Conservation (phyloP, 768 basidiomycete genomes). For the Pleurotus ostreatus region DNA sequence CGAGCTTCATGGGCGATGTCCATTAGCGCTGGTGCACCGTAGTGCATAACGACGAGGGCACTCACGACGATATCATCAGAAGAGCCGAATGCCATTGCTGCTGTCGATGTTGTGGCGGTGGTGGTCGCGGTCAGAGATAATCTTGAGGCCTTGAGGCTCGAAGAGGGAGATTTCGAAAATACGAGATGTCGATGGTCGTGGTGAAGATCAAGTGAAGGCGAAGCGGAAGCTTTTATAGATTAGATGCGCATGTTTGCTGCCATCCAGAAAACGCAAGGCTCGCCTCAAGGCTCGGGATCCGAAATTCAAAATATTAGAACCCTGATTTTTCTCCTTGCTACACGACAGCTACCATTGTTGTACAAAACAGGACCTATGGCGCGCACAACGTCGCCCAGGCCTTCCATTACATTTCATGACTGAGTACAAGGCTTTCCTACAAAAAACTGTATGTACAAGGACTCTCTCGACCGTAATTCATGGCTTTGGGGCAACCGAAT, state of each 20-base stretch:
- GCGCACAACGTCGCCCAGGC: neutral
- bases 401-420: neutral
- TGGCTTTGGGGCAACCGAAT: neutral
- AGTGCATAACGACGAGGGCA: neutral
- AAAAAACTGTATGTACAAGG: too few relatives aligned
- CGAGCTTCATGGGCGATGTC: conserved; percentile 43
- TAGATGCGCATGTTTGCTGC: conserved; percentile 25
- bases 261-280: conserved; percentile 38
- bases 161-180: conserved; percentile 13
- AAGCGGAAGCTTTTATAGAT: conserved; percentile 45
- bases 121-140: conserved; percentile 6
- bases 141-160: conserved; percentile 17
- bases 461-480: too few relatives aligned
- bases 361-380: neutral
- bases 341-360: conserved; percentile 4
- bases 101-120: conserved; percentile 24
- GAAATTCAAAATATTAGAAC: conserved; percentile 8
- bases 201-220: conserved; percentile 23
- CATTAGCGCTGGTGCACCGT: neutral
- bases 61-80: conserved; percentile 33
- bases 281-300: conserved; percentile 41
- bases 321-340: conserved; percentile 11
- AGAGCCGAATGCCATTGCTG: conserved; percentile 3
- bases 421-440: too few relatives aligned
- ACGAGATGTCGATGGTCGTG: conserved; percentile 15